Base-by-base conservation (phyloP, 2,329 filamentous ascomycete genomes). In the Penicillium hordei region DNA sequence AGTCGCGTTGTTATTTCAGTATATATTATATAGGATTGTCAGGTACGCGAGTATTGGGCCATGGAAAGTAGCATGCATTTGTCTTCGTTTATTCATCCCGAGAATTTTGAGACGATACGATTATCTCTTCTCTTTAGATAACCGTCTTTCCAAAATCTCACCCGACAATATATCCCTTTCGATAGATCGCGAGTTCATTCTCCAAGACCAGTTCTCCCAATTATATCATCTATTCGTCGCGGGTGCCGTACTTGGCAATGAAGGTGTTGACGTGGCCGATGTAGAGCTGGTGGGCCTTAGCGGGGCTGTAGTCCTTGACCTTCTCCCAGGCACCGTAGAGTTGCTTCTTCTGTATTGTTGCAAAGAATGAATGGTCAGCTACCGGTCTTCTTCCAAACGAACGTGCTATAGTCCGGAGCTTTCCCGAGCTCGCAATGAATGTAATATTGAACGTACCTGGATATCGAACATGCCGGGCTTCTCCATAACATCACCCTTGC, bases 281-380 rank as follows among this genome's bases (percentile, higher is more conserved):
- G 78, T 96, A 97, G 71, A 83, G 79, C 73, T 85, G 81, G 83
- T 95, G 89, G 21, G 92, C 92, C 64, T 86, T 76, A 63, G 88
- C 82, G 60, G 83, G 70, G 60, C 82, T 84, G 65, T 86, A 72
- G 60, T 92, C 84, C 69, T 85, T 83, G 61, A 86, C 70, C 71
- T 86, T 83, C 77, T 91, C 79, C 91, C 91, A 96, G 54, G 88
- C 86, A 68, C 81, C 83, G 79, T 87, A 85, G 83, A 95, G 96
- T 69, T 86, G 86, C 80, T 94, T 95, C 78, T 81, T 86, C 89
- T 91, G 52, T 60, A 63, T 23, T 23, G 19, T 43, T 45, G 43
- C 31, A 45, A 48, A n/a, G 42, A 31, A 42, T 40, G 15, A 48
- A 50, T 36, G 25, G 42, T 69, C 62, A 65, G 64, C 59, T 46